A percentile compares a stretch with the other conserved stretches of the same genome.
Conservation (phyloP, 1,284 basidiomycete species). For the Sanguinoderma infundibulare region DNA sequence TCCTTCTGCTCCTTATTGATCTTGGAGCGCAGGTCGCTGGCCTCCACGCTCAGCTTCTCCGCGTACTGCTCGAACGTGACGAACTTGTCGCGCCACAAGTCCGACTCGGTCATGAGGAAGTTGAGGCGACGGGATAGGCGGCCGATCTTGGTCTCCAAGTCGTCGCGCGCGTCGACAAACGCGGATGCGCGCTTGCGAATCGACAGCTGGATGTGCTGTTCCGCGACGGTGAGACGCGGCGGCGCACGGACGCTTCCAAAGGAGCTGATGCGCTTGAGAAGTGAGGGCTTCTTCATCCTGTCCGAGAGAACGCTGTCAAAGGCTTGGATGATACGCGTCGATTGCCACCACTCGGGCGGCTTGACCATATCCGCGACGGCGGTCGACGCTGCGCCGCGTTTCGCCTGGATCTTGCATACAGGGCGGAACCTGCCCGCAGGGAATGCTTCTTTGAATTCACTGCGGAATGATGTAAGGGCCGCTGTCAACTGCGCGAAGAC, state of each 20-base stretch:
- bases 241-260: conserved; percentile 75
- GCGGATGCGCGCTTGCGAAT: conserved; percentile 89
- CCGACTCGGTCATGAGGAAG: conserved; percentile 90
- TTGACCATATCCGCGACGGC: conserved; percentile 87
- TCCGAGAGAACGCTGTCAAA: conserved; percentile 89
- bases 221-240: conserved; percentile 76
- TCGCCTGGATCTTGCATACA: conserved; percentile 83
- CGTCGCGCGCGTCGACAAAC: conserved; percentile 92
- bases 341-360: conserved; percentile 92
- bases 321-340: conserved; percentile 84
- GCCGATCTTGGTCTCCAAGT: conserved; percentile 89
- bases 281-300: conserved; percentile 88
- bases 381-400: conserved; percentile 77
- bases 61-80: conserved; percentile 91
- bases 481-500: background rate
- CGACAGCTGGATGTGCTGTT: conserved; percentile 83
- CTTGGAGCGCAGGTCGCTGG: conserved; percentile 78
- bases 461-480: conserved; percentile 32
- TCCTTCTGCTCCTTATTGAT: conserved; percentile 89
- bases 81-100: conserved; percentile 90
- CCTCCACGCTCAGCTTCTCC: conserved; percentile 87
- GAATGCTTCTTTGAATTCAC: conserved; percentile 95
- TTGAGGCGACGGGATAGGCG: conserved; percentile 82
- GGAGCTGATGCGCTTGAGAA: conserved; percentile 85
- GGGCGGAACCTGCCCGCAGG: conserved; percentile 87